phyloP scores from a whole-genome alignment of 352 stramenopile species.

The Globisporangium viniferum region DNA sequence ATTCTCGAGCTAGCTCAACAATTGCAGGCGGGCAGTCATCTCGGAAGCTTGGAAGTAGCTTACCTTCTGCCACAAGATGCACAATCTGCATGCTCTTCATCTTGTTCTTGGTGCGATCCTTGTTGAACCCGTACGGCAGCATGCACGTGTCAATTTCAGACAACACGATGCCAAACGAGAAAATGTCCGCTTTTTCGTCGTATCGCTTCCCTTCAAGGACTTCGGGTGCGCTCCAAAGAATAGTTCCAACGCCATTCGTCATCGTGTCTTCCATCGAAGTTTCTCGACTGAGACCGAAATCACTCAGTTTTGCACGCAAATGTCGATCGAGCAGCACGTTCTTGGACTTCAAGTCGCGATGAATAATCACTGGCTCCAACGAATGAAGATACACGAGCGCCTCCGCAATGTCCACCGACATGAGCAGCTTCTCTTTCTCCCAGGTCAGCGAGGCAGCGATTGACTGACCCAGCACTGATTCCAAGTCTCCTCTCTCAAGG shows the following conservation, averaged over 20 bases:
- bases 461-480: constrained; percentile 41
- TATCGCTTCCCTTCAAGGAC: constrained; percentile 72
- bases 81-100: constrained; percentile 84
- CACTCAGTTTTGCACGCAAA: constrained; percentile 64
- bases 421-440: constrained; percentile 50
- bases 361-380: constrained; percentile 59
- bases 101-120: constrained; percentile 44
- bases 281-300: constrained; percentile 70
- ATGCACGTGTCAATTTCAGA: constrained; percentile 77
- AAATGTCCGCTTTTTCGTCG: constrained; percentile 77
- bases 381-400: constrained; percentile 73
- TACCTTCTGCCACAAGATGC: constrained; percentile 73
- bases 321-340: constrained; percentile 64
- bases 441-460: constrained; percentile 44
- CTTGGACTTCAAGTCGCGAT: constrained; percentile 75
- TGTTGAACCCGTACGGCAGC: constrained; percentile 67
- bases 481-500: constrained; percentile 71
- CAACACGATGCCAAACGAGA: constrained; percentile 71
- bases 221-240: constrained; percentile 70
- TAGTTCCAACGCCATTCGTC: constrained; percentile 75
- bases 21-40: constrained; percentile 57
- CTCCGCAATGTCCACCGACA: constrained; percentile 65
- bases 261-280: constrained; percentile 69
- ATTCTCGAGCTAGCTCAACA: constrained; percentile 51
- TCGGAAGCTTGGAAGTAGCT: constrained; percentile 69